phyloP scores from a whole-genome alignment of 2,329 filamentous ascomycete species.

The Bipolaris cookei region DNA sequence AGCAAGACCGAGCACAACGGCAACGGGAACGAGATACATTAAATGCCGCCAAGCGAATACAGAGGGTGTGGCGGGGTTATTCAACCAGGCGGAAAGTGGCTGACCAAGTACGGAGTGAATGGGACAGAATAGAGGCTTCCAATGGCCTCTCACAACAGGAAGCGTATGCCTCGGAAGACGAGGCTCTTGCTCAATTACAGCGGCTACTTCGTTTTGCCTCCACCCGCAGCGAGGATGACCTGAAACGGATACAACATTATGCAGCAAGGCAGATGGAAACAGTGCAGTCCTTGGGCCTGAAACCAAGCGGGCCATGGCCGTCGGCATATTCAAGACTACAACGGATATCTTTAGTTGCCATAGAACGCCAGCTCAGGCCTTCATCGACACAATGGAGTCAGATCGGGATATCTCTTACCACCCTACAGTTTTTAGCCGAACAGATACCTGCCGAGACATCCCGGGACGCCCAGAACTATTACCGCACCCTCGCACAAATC shows the following conservation, averaged over 20 bases:
- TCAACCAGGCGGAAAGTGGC: slow-evolving; percentile 65
- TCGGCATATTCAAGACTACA: slow-evolving; percentile 52
- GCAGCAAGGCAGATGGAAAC: slow-evolving; percentile 48
- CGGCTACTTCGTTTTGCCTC: slow-evolving; percentile 54
- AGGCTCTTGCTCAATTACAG: slow-evolving; percentile 51
- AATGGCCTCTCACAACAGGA: slow-evolving; percentile 14
- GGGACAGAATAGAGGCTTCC: slow-evolving; percentile 39
- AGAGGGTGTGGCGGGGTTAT: slow-evolving; percentile 83
- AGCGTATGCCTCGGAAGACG: slow-evolving; percentile 48
- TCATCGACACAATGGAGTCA: slow-evolving; percentile 18
- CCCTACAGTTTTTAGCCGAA: slow-evolving; percentile 40
- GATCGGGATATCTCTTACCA: slow-evolving; percentile 21
- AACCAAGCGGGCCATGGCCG: slow-evolving; percentile 47
- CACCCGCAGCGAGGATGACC: slow-evolving; percentile 47
- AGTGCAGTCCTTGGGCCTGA: slow-evolving; percentile 29
- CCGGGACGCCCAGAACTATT: slow-evolving; percentile 41
- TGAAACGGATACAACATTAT: slow-evolving; percentile 50
- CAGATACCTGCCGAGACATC: slow-evolving; percentile 46
- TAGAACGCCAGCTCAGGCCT: slow-evolving; percentile 34
- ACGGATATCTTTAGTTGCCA: slow-evolving; percentile 45
- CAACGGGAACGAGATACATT: slow-evolving; percentile 81
- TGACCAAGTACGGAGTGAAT: slow-evolving; percentile 54
- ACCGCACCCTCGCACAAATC: slow-evolving; percentile 39
- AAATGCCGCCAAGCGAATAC: slow-evolving; percentile 75
- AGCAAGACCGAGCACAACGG: slow-evolving; percentile 81